Evolutionary conservation across 176 grass and related monocot species (phyloP), one percentile per base, ranked within the genome.

Genomic region (Calamus simplicifolius): DNA sequence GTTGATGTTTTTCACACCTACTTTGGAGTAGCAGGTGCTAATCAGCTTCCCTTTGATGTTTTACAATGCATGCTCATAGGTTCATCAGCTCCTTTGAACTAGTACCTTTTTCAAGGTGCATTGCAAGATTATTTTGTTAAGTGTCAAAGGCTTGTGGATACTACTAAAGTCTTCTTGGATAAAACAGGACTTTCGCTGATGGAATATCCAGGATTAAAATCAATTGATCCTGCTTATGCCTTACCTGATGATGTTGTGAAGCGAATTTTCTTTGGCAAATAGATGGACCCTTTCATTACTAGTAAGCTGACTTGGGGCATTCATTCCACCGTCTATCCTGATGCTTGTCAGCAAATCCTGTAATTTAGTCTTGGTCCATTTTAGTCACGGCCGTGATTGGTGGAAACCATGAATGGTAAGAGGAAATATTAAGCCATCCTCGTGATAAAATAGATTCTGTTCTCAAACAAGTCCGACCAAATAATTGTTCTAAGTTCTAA

Each of bases 121-220:
- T 12, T 43, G 35, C 35, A 53, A 19, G 25, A 73, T 48, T 15
- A 60, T 18, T 19, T 7, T 10, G 54, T 51, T 54, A 28, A 19
- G 12, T 25, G 35, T 43, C 21, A 43, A 7, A 35, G 35, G 35
- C 21, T 19, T 60, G n/a, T 54, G 26, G 65, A 69, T 49, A 52
- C 29, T 38, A 79, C 50, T 51, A n/a, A 57, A 18, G 48, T 18
- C 8, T 56, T 59, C 26, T 62, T 17, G 18, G 25, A 29, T 51
- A 23, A 70, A 77, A 68, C 85, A 98, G 84, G 93, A 14, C 81
- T 92, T 61, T 98, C 88, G 6, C 80, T 98, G 23, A 76, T 92
- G 88, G 94, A 98, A 63, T 92, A 98, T 66, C 84, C 87, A 69
- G 87, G 87, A 62, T 61, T 98, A 79, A 98, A 98, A 81, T 60